Evolutionary conservation across 2,329 filamentous ascomycete genomes (phyloP).

Genomic region (Drechslera avenae): DNA sequence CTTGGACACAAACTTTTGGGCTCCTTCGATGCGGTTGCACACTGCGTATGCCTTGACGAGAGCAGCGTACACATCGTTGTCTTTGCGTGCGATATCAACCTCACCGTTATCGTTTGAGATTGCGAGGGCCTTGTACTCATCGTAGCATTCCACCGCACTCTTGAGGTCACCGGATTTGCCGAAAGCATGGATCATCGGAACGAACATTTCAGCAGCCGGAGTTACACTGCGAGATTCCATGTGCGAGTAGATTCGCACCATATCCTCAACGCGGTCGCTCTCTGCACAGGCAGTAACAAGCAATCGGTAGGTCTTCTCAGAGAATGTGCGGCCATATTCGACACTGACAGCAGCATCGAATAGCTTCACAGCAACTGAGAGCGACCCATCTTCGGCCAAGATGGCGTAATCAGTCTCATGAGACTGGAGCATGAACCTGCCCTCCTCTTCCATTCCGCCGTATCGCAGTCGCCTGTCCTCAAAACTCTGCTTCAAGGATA

Average conservation of each 20-base stretch:
- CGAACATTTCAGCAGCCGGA: constrained; percentile 82
- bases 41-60: constrained; percentile 87
- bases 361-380: constrained; percentile 82
- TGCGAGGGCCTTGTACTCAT: constrained; percentile 89
- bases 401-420: constrained; percentile 87
- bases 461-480: constrained; percentile 84
- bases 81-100: constrained; percentile 71
- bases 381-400: constrained; percentile 82
- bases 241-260: constrained; percentile 88
- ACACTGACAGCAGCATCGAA: constrained; percentile 76
- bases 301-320: constrained; percentile 81
- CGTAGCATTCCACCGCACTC: constrained; percentile 92
- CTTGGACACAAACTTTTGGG: constrained; percentile 82
- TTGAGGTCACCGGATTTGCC: constrained; percentile 78
- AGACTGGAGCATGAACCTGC: constrained; percentile 86
- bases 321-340: constrained; percentile 67
- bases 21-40: constrained; percentile 79
- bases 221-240: constrained; percentile 80
- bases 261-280: constrained; percentile 79
- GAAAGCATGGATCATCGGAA: constrained; percentile 94
- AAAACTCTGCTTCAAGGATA: constrained; percentile 71
- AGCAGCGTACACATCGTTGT: constrained; percentile 87
- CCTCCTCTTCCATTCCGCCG: constrained; percentile 80
- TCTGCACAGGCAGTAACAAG: constrained; percentile 87
- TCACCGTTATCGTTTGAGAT: constrained; percentile 79